These are phyloP conservation scores for Starmerella gropengiesseri DNA, from an alignment of 805 yeast species.

Conservation along the genomic window DNA sequence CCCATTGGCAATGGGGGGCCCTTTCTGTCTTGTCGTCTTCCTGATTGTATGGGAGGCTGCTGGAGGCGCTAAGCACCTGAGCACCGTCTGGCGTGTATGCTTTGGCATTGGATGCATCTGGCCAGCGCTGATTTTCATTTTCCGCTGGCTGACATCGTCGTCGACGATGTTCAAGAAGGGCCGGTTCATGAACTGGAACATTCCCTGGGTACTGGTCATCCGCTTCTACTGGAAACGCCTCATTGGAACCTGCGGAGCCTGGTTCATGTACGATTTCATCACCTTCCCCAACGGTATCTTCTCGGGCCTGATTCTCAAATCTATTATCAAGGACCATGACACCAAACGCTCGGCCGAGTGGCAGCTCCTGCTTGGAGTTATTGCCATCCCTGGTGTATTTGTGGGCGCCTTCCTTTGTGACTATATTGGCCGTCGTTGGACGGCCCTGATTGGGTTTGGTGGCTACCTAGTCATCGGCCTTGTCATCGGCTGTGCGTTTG, in stretches of 20 bases:
- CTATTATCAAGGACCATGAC: constrained; percentile 33
- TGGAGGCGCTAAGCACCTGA: constrained; percentile 31
- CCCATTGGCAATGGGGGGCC: constrained; percentile 67
- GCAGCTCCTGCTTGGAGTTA: constrained; percentile 53
- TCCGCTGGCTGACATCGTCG: constrained; percentile 59
- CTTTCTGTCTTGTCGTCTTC: constrained; percentile 58
- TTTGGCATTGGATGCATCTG: constrained; percentile 63
- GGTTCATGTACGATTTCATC: constrained; percentile 76
- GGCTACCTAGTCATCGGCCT: constrained; percentile 55
- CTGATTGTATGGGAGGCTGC: constrained; percentile 56
- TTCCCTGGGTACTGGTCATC: constrained; percentile 47
- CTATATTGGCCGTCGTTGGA: constrained; percentile 52
- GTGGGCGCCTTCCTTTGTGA: constrained; percentile 60
- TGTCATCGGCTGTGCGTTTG: constrained; percentile 38
- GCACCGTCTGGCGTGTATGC: constrained; percentile 59
- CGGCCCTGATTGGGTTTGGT: constrained; percentile 56
- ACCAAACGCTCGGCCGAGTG: constrained; percentile 58
- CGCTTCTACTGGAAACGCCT: constrained; percentile 59
- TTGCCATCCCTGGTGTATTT: constrained; percentile 63
- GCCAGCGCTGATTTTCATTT: constrained; percentile 64
- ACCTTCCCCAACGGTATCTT: constrained; percentile 71
- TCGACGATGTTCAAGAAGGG: constrained; percentile 52
- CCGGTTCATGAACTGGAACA: constrained; percentile 46
- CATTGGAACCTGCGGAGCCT: constrained; percentile 59
- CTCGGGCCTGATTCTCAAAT: constrained; percentile 47